Evolutionary conservation across 345 rosid genomes (phyloP).

Genomic region (Lagerstroemia speciosa): DNA sequence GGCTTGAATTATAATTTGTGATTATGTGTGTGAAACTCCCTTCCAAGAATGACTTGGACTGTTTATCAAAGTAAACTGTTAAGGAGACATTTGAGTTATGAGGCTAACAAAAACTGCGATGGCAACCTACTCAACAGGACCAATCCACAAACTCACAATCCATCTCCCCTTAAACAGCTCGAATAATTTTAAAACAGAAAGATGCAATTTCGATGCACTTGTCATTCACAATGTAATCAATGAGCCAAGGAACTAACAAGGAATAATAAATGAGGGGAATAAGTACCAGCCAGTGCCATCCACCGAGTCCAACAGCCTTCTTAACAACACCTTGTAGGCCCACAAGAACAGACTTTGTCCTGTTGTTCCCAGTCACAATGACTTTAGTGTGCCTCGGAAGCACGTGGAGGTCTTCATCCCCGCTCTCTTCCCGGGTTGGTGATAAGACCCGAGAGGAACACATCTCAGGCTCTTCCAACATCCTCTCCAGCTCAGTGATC

Average conservation of each 20-base stretch:
- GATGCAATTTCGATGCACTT: not conserved
- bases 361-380: constrained; percentile 58
- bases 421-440: constrained; percentile 47
- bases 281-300: constrained; percentile 79
- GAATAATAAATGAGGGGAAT: not conserved
- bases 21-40: not conserved
- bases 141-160: not conserved
- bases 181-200: not conserved
- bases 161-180: not conserved
- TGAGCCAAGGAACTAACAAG: not conserved
- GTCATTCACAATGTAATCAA: not conserved
- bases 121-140: not conserved
- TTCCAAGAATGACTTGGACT: not conserved
- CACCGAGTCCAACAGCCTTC: constrained; percentile 73
- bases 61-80: not conserved
- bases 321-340: constrained; percentile 69
- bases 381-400: constrained; percentile 69
- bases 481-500: constrained; percentile 8
- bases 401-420: constrained; percentile 64
- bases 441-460: constrained; percentile 38
- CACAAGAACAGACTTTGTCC: constrained; percentile 61
- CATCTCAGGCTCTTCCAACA: constrained; percentile 36
- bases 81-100: not conserved
- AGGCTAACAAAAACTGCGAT: not conserved
- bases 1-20: too few relatives aligned